Conservation (phyloP, 2,329 filamentous ascomycete genomes). For the Diaporthe sp. region DNA sequence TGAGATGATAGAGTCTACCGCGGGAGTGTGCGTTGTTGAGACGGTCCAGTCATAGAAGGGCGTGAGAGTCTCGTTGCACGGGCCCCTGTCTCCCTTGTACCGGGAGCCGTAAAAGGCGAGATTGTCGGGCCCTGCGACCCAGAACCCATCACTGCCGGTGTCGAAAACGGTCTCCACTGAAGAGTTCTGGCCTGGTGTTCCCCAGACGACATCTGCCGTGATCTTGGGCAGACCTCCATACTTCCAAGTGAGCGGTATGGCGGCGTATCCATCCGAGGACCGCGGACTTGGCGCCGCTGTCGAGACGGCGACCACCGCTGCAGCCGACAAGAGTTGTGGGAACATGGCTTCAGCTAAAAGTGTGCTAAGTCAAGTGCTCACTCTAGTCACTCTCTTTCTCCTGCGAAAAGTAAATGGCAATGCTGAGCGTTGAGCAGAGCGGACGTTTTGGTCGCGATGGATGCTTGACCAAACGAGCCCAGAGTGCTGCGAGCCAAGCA, state of each 20-base stretch:
- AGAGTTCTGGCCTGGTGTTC: conserved; percentile 10
- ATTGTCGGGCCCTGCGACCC: conserved; percentile 7
- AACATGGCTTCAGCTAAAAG: not conserved
- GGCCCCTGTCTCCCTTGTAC: conserved; percentile 3
- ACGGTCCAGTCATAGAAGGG: conserved; percentile 6
- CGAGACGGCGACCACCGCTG: not conserved
- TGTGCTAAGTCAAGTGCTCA: not conserved
- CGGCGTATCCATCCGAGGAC: not conserved
- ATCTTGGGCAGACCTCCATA: conserved; percentile 27
- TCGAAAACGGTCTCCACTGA: conserved; percentile 18
- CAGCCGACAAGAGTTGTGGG: not conserved
- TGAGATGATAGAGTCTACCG: not conserved
- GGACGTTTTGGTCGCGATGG: not conserved
- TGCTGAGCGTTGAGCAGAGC: no score
- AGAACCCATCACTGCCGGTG: conserved; percentile 19
- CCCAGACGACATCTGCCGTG: conserved; percentile 14
- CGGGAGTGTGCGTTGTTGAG: not conserved
- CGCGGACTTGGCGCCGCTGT: not conserved
- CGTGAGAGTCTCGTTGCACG: conserved; percentile 15
- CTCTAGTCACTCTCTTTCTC: not conserved
- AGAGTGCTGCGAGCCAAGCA: not conserved
- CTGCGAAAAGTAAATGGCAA: no score
- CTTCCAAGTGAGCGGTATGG: conserved; percentile 17
- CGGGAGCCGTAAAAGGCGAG: conserved; percentile 8
- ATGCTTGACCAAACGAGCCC: not conserved